phyloP scores from a whole-genome alignment of 129 eudicot species.

The Cynara cardunculus region DNA sequence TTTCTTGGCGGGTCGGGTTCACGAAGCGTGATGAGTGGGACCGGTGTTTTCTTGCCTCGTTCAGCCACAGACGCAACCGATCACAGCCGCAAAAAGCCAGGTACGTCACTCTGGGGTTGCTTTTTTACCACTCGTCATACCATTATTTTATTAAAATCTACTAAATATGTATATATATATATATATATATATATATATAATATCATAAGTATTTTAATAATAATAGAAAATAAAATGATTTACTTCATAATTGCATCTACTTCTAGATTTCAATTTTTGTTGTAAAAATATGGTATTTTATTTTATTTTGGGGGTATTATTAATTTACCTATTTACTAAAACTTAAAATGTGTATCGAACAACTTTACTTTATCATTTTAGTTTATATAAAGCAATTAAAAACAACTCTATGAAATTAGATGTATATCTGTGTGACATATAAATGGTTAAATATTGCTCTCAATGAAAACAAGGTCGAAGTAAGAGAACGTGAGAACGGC shows the following conservation, averaged over 20 bases:
- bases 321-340: no score
- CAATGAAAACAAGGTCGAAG: no score
- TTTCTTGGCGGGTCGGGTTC: slow-evolving; percentile 55
- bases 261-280: no score
- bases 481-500: no score
- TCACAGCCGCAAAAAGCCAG: slow-evolving; percentile 49
- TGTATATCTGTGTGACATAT: no score
- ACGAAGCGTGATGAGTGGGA: slow-evolving; percentile 43
- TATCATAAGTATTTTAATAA: not conserved
- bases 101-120: slow-evolving; percentile 25
- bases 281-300: no score
- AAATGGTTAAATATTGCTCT: no score
- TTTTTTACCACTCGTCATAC: not conserved
- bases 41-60: slow-evolving; percentile 66
- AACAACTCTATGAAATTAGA: not conserved
- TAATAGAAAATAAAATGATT: no score
- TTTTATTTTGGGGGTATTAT: no score
- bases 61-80: slow-evolving; percentile 24
- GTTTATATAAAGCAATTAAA: not conserved
- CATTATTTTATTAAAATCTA: not conserved
- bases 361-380: no score
- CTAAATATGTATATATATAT: not conserved
- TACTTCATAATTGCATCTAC: no score
- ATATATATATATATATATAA: not conserved
- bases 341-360: no score